phyloP scores from a whole-genome alignment of 2,329 filamentous ascomycete genomes.

The Aspergillus neotritici region DNA sequence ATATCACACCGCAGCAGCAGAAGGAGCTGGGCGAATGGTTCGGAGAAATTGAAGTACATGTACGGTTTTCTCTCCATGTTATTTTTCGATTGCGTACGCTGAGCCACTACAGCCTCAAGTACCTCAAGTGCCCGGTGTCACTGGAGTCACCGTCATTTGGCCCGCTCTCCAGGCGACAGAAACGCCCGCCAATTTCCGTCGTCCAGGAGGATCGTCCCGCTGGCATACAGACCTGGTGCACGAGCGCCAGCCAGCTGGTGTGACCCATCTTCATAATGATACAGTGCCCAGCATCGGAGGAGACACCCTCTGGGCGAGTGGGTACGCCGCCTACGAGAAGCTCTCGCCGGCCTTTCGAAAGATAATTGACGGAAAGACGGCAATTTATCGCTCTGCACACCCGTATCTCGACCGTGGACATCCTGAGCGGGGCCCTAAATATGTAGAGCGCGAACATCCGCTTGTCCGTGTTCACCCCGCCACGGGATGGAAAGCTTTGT shows the following conservation, averaged over 20 bases:
- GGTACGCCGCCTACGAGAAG: slow-evolving; percentile 68
- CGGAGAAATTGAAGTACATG: slow-evolving; percentile 63
- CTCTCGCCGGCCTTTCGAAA: slow-evolving; percentile 63
- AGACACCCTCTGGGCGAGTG: slow-evolving; percentile 67
- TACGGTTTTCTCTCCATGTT: slow-evolving; percentile 32
- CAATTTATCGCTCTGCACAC: slow-evolving; percentile 62
- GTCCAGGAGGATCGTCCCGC: slow-evolving; percentile 60
- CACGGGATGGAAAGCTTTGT: slow-evolving; percentile 69
- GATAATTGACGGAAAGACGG: slow-evolving; percentile 62
- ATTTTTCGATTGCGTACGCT: background rate
- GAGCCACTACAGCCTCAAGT: slow-evolving; percentile 55
- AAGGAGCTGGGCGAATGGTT: slow-evolving; percentile 58
- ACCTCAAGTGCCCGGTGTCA: slow-evolving; percentile 62
- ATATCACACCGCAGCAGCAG: slow-evolving; percentile 57
- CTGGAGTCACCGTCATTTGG: slow-evolving; percentile 64
- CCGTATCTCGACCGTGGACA: slow-evolving; percentile 61
- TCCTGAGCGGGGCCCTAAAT: slow-evolving; percentile 57
- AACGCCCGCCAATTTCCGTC: slow-evolving; percentile 55
- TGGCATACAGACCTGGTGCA: slow-evolving; percentile 70
- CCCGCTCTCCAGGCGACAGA: slow-evolving; percentile 62
- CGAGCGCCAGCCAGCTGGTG: slow-evolving; percentile 63
- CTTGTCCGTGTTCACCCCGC: slow-evolving; percentile 66
- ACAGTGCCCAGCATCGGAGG: slow-evolving; percentile 60
- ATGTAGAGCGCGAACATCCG: slow-evolving; percentile 62
- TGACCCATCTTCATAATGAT: slow-evolving; percentile 66